A percentile compares a stretch with the other conserved stretches of the same genome.
These are phyloP conservation scores for apple (Malus domestica) DNA, from an alignment of 306 rosid species.

Conservation along the genomic window DNA sequence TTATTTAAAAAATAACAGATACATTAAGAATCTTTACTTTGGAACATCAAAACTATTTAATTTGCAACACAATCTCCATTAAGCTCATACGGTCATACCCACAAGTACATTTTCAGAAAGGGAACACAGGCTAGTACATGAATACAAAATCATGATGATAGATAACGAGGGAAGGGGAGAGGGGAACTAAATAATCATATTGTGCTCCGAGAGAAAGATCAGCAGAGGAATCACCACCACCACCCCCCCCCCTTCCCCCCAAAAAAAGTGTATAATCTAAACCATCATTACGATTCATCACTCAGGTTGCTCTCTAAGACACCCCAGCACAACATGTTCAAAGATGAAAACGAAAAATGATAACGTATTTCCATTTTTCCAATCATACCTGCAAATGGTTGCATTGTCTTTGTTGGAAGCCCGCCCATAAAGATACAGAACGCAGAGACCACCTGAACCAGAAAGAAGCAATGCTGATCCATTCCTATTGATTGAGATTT, in stretches of 20 bases:
- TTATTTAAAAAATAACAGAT: not conserved
- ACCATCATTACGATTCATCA: not conserved
- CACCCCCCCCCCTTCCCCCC: no score
- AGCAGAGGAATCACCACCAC: not conserved
- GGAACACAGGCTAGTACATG: not conserved
- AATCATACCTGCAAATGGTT: slow-evolving; percentile 63
- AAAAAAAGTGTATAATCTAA: not conserved
- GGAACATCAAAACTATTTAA: not conserved
- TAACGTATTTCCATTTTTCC: not conserved
- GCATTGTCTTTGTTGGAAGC: slow-evolving; percentile 45
- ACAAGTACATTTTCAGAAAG: not conserved
- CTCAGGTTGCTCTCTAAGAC: not conserved
- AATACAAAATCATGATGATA: not conserved
- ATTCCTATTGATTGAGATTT: slow-evolving; percentile 65
- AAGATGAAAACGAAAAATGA: not conserved
- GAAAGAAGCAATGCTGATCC: slow-evolving; percentile 65
- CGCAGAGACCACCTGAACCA: slow-evolving; percentile 53
- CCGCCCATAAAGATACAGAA: slow-evolving; percentile 78
- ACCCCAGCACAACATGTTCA: not conserved
- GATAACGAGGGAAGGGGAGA: no score
- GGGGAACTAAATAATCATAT: not conserved
- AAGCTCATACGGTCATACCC: no score
- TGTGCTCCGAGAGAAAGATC: not conserved
- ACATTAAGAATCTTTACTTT: not conserved
- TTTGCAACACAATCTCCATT: not conserved